Conservation (phyloP, 495 filamentous ascomycete species). For the Aspergillus bridgeri region DNA sequence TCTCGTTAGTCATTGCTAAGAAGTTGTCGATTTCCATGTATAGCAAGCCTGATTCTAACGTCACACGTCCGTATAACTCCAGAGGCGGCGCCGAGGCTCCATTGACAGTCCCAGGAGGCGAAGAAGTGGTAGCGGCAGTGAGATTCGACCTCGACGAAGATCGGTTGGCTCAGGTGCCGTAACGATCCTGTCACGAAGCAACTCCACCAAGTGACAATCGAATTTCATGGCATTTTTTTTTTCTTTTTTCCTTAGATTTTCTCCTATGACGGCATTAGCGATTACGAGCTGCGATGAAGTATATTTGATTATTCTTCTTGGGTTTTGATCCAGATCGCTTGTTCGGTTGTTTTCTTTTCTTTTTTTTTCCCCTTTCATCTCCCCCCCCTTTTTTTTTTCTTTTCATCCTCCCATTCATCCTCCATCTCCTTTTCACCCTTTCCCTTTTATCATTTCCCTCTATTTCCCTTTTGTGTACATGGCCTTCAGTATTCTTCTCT, state of each 20-base stretch:
- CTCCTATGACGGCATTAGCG: conserved; percentile 41
- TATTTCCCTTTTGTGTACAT: conserved; percentile 45
- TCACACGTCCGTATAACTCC: conserved; percentile 45
- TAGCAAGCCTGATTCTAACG: conserved; percentile 52
- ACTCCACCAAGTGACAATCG: conserved; percentile 40
- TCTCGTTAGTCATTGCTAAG: conserved; percentile 42
- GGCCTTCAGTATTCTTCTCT: conserved; percentile 43
- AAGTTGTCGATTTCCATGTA: conserved; percentile 30
- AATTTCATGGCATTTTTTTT: conserved; percentile 28
- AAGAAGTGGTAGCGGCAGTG: conserved; percentile 47
- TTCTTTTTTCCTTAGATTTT: conserved; percentile 29
- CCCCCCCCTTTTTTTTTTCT: conserved; percentile 3
- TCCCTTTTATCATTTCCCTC: conserved; percentile 19
- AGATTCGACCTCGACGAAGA: conserved; percentile 44
- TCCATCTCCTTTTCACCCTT: conserved; percentile 21
- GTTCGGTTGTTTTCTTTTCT: conserved; percentile 7
- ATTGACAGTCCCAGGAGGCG: conserved; percentile 40
- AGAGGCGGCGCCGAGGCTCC: conserved; percentile 49
- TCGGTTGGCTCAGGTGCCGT: conserved; percentile 41
- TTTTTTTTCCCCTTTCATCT: conserved; percentile 9
- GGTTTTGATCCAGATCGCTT: conserved; percentile 20
- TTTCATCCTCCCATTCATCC: conserved; percentile 15
- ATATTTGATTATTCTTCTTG: conserved; percentile 22
- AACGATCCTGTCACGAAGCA: conserved; percentile 45
- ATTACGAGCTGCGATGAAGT: conserved; percentile 38